These are phyloP conservation scores for Xylaria sp. DNA, from an alignment of 2,329 filamentous ascomycete genomes.

Conservation along the genomic window DNA sequence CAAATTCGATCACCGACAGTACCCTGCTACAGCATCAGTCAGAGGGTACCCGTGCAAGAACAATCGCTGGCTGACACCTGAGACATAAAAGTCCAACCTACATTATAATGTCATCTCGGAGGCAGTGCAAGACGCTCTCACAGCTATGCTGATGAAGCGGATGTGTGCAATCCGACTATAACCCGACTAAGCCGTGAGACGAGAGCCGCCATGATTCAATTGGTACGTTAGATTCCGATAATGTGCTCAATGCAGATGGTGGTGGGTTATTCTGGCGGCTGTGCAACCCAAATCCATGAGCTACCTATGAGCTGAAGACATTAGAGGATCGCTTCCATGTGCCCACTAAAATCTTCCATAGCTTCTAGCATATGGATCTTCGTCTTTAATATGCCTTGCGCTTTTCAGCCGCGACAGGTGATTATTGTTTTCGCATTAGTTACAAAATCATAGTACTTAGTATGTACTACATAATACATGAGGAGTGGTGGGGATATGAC, in stretches of 20 bases:
- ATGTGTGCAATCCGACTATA: not conserved
- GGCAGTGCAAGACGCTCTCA: not conserved
- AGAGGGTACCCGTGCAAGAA: not conserved
- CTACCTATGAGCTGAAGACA: not conserved
- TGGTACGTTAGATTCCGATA: conserved; percentile 1
- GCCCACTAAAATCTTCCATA: conserved; percentile 15
- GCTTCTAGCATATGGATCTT: conserved; percentile 15
- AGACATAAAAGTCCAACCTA: not conserved
- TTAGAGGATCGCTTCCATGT: not conserved
- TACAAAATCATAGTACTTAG: not conserved
- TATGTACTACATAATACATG: not conserved
- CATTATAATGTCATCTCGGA: not conserved
- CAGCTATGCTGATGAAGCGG: not conserved
- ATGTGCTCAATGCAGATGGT: not conserved
- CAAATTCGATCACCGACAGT: conserved; percentile 33
- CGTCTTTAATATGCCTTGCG: conserved; percentile 12
- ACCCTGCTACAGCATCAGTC: not conserved
- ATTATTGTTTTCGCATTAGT: not conserved
- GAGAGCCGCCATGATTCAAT: conserved; percentile 1
- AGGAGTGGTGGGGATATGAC: not conserved
- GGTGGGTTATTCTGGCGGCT: conserved; percentile 16
- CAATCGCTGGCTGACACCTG: not conserved
- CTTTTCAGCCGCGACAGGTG: conserved; percentile 30
- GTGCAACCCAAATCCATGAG: not conserved
- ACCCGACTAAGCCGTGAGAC: not conserved